These are phyloP conservation scores for thale cress (Arabidopsis thaliana) DNA, from an alignment of 345 rosid species.

Conservation along the genomic window TAIR10.1 NC_003076.8:6087501-6088000, in stretches of 20 bases:
- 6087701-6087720: not conserved
- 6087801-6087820: constrained; percentile 15
- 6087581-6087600: not conserved
- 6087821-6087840: too few species aligned
- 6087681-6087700: not conserved
- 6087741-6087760: not conserved
- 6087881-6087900: too few species aligned
- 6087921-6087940: too few species aligned
- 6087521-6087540: not conserved
- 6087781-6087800: not conserved
- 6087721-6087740: not conserved
- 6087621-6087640: not conserved
- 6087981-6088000: too few species aligned
- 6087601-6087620: not conserved
- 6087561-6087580: not conserved
- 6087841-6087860: too few species aligned
- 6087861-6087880: too few species aligned
- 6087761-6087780: not conserved
- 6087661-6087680: not conserved
- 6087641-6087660: not conserved
- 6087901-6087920: too few species aligned
- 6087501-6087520: not conserved
- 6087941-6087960: too few species aligned
- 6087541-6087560: not conserved
- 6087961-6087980: too few species aligned